Evolutionary conservation across 1,284 basidiomycete genomes (phyloP).

Genomic region (Cryptococcus maquisensis): DNA sequence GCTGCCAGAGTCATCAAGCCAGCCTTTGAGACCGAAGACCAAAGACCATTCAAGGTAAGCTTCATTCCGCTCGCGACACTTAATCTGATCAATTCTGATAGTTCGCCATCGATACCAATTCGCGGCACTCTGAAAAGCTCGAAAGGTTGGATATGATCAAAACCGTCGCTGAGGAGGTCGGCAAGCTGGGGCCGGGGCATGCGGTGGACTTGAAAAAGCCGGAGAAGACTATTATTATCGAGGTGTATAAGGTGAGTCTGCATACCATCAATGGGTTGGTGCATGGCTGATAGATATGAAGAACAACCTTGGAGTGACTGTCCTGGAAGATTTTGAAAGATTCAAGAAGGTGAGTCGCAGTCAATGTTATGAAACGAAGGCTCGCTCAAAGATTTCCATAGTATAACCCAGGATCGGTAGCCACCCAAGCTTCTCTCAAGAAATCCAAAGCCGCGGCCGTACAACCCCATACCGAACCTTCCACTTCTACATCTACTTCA

Average conservation of each 20-base stretch:
- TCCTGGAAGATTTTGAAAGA: slow-evolving; percentile 35
- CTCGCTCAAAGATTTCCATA: not conserved
- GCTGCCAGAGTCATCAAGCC: slow-evolving; percentile 17
- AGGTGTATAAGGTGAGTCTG: slow-evolving; percentile 33
- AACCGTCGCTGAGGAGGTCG: slow-evolving; percentile 34
- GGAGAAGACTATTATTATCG: slow-evolving; percentile 37
- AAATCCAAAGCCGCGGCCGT: not conserved
- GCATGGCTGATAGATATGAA: slow-evolving; percentile 3
- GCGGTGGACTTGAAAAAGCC: slow-evolving; percentile 39
- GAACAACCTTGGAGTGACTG: slow-evolving; percentile 33
- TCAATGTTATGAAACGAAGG: not conserved
- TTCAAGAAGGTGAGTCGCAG: slow-evolving; percentile 32
- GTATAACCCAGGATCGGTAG: slow-evolving; percentile 12
- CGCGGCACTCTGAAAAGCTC: slow-evolving; percentile 32
- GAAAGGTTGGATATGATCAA: slow-evolving; percentile 42
- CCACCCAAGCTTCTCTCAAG: slow-evolving; percentile 1
- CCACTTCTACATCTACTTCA: not conserved
- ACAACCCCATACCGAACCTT: not conserved
- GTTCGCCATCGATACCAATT: slow-evolving; percentile 35
- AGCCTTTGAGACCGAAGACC: slow-evolving; percentile 21
- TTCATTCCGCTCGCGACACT: not conserved
- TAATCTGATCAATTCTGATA: slow-evolving; percentile 1
- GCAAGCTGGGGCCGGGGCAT: slow-evolving; percentile 27
- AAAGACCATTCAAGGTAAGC: slow-evolving; percentile 18
- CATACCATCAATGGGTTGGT: not conserved